A percentile compares a stretch with the other conserved stretches of the same genome.
phyloP scores from a whole-genome alignment of 441 rosid species.

The Macaranga tanarius region DNA sequence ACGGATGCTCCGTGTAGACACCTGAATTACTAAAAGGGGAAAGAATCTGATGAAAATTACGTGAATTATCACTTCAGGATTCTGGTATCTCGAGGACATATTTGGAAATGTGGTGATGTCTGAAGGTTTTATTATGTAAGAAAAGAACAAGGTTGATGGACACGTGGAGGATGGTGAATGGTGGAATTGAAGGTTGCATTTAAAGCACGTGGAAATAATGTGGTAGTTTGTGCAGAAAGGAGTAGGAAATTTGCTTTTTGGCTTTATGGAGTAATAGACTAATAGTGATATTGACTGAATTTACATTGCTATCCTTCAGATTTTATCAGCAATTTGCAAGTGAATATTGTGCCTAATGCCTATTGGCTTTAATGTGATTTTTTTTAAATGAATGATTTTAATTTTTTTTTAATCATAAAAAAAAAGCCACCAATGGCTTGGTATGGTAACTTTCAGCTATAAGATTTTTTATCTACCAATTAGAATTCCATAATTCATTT shows the following conservation, averaged over 20 bases:
- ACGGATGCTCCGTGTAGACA: not conserved
- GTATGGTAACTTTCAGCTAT: too few species aligned
- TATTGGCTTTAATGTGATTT: too few species aligned
- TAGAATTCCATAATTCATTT: too few species aligned
- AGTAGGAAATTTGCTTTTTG: not conserved
- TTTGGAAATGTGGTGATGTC: conserved; percentile 2
- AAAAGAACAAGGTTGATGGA: not conserved
- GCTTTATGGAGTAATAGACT: not conserved
- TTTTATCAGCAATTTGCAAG: not conserved
- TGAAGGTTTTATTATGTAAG: conserved; percentile 1
- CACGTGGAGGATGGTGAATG: not conserved
- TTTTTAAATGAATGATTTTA: too few species aligned
- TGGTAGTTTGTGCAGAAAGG: not conserved
- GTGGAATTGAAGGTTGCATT: not conserved
- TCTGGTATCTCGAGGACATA: conserved; percentile 13
- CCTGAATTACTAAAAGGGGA: conserved; percentile 22
- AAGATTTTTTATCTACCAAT: too few species aligned
- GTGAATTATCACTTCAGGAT: conserved; percentile 17
- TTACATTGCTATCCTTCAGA: not conserved
- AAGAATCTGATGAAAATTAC: conserved; percentile 24
- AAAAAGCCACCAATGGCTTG: too few species aligned
- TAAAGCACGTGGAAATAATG: not conserved
- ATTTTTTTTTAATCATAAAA: too few species aligned
- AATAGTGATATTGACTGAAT: too few species aligned
- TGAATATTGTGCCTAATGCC: too few species aligned